phyloP scores from a whole-genome alignment of 192 early-diverging fungal species.

The Linnemannia elongata region DNA sequence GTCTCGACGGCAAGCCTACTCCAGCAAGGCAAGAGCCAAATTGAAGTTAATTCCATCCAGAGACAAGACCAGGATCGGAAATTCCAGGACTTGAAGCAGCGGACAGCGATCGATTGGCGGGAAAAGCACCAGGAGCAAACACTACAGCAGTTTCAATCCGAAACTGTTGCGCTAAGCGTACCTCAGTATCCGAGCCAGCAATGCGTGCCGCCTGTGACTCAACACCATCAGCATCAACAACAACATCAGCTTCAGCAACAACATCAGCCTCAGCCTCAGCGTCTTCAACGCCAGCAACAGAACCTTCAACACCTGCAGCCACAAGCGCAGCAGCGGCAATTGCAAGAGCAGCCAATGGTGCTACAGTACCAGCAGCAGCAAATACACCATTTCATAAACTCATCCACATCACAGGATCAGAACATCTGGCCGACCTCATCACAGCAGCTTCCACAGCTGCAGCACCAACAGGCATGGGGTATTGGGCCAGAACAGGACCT shows the following conservation, averaged over 20 bases:
- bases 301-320: not conserved
- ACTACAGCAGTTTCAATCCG: not conserved
- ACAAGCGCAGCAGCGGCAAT: not conserved
- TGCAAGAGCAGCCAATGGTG: not conserved
- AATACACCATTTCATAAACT: not conserved
- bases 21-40: not conserved
- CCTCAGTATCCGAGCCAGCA: not conserved
- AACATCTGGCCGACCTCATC: not conserved
- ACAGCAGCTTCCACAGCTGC: not conserved
- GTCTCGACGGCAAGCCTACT: not conserved
- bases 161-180: not conserved
- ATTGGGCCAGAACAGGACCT: not conserved
- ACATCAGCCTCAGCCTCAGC: no score
- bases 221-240: constrained; percentile 1
- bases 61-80: not conserved
- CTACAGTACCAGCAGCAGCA: not conserved
- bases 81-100: not conserved
- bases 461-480: not conserved
- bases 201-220: not conserved
- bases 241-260: constrained; percentile 1
- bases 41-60: not conserved
- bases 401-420: not conserved
- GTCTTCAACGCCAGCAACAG: not conserved
- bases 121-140: not conserved
- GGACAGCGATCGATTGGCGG: not conserved